Evolutionary conservation across 2,329 filamentous ascomycete genomes (phyloP), one percentile per base, ranked within the genome.

Genomic region (Talaromyces albobiverticillius): DNA sequence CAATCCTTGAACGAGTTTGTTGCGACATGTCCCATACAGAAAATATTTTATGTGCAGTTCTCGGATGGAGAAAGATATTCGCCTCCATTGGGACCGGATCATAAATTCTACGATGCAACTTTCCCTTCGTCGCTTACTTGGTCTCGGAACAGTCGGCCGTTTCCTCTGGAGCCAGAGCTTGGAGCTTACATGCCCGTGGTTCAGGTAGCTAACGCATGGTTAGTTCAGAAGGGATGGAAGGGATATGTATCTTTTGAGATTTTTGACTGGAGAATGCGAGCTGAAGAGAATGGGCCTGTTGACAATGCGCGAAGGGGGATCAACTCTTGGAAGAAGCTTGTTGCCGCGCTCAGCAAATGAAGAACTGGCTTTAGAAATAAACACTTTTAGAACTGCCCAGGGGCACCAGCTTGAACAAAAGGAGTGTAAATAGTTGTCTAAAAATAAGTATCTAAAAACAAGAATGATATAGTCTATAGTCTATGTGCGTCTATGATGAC

Each of bases 21-120:
- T 7, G 14, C 16, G 16, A 16, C 16, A 6, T 52, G 41, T 7
- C 50, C 50, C 2, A 23, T 46, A 0, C 29, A 52, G 2, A 46
- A 38, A 3, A 46, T 52, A 1, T 52, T 52, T 23, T 52, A 52
- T 52, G 22, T 67, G n/a, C 66, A 68, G 43, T 50, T 68, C 1
- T 64, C 60, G 0, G 66, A 68, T 26, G 66, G 58, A 4, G 65
- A 67, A 38, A 56, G 34, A n/a, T 55, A 64, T 31, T 43, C 55
- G 22, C 57, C 60, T 13, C 59, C 62, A 1, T 53, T 62, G 14
- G 49, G 45, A 5, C 25, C 57, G 2, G 53, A 55, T 3, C 60
- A 64, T 46, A 55, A 53, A 13, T 61, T 58, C 13, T 63, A 62
- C 52, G 20, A 53, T 38, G 43, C 46, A 7, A 46, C 26, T 16